phyloP scores from a whole-genome alignment of 768 basidiomycete species.

The Podaxis mareebaensis region DNA sequence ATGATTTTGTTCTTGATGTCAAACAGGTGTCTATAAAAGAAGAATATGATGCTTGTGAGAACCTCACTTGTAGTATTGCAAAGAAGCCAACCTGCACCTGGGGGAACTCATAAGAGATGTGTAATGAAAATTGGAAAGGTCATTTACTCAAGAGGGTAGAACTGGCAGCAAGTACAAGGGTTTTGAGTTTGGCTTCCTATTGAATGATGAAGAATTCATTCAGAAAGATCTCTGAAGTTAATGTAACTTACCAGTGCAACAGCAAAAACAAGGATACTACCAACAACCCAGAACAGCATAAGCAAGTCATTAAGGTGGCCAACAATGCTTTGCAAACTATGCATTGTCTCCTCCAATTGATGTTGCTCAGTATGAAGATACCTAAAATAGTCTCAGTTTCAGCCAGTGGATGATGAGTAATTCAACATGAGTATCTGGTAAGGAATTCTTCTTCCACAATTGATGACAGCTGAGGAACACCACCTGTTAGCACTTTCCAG shows the following conservation, averaged over 20 bases:
- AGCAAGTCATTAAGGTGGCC: conserved; percentile 6
- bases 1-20: conserved; percentile 4
- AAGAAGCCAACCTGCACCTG: conserved; percentile 10
- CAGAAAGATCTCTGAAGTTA: not conserved
- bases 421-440: conserved; percentile 5
- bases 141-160: not conserved
- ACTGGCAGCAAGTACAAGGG: not conserved
- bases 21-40: conserved; percentile 8
- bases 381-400: not conserved
- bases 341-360: conserved; percentile 10
- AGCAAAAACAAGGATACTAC: not conserved
- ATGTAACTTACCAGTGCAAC: conserved; percentile 1
- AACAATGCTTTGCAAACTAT: conserved; percentile 3
- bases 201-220: not conserved
- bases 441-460: not conserved
- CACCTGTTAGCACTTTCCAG: not conserved
- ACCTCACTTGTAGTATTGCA: not conserved
- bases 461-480: not conserved
- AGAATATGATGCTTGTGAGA: conserved; percentile 2
- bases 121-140: not conserved
- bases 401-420: too few species aligned
- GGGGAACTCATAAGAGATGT: not conserved
- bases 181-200: conserved; percentile 11
- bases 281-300: conserved; percentile 5
- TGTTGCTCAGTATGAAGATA: conserved; percentile 8